phyloP scores from a whole-genome alignment of 129 eudicot genomes.

The Cynara cardunculus region DNA sequence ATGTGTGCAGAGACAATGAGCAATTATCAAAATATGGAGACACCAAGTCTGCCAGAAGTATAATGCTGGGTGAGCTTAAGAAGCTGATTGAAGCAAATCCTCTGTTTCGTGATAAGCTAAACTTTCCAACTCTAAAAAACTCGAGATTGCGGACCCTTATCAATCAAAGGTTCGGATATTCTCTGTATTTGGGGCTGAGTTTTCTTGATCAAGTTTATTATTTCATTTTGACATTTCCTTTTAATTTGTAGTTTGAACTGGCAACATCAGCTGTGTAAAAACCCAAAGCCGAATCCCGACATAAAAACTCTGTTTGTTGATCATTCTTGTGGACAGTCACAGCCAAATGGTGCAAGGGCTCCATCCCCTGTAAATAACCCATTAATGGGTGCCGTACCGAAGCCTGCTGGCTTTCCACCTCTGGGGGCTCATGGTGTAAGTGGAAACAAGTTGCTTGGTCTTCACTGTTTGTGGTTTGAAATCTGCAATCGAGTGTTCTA shows the following conservation, averaged over 20 bases:
- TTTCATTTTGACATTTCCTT: conserved; percentile 8
- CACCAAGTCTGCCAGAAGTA: conserved; percentile 59
- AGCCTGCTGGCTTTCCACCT: conserved; percentile 75
- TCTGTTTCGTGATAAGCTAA: conserved; percentile 55
- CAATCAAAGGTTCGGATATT: conserved; percentile 58
- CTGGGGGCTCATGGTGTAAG: conserved; percentile 87
- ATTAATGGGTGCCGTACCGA: conserved; percentile 71
- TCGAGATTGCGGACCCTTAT: conserved; percentile 76
- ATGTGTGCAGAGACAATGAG: conserved; percentile 45
- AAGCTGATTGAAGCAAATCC: conserved; percentile 59
- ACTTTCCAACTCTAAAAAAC: conserved; percentile 60
- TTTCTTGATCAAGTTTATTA: background rate
- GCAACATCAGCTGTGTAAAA: conserved; percentile 93
- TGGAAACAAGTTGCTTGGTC: background rate
- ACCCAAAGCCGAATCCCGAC: conserved; percentile 84
- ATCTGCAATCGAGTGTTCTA: background rate
- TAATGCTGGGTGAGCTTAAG: conserved; percentile 63
- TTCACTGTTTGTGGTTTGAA: conserved; percentile 1
- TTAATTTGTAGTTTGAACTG: conserved; percentile 64
- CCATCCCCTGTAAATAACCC: conserved; percentile 82
- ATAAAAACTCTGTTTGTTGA: conserved; percentile 82
- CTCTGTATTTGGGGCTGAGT: background rate
- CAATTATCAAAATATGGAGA: conserved; percentile 64
- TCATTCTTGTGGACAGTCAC: conserved; percentile 89
- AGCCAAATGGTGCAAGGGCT: conserved; percentile 86